Conservation (phyloP, 1,284 basidiomycete species). For the Cryptococcus hybrid region DNA sequence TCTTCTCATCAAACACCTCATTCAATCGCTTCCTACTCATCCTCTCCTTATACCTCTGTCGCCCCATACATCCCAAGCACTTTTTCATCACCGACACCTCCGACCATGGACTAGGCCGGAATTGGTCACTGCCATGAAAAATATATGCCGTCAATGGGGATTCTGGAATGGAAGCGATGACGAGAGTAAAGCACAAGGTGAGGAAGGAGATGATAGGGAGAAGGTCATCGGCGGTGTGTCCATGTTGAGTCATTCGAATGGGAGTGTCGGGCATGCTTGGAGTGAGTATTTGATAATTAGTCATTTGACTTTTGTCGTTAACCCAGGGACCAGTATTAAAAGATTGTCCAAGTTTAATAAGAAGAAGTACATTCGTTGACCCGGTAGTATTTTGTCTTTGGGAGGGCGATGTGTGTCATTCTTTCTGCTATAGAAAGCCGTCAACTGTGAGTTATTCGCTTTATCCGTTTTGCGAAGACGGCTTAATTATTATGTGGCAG, state of each 20-base stretch:
- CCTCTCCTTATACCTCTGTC: slow-evolving; percentile 77
- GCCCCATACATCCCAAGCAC: slow-evolving; percentile 77
- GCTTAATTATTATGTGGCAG: neutral
- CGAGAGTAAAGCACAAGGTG: slow-evolving; percentile 19
- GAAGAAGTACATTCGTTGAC: slow-evolving; percentile 80
- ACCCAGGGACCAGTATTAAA: slow-evolving; percentile 59
- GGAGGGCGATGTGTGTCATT: slow-evolving; percentile 89
- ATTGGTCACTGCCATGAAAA: slow-evolving; percentile 60
- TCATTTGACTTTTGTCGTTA: neutral
- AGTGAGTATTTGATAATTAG: slow-evolving; percentile 19
- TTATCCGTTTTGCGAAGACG: neutral
- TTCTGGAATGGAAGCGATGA: slow-evolving; percentile 51
- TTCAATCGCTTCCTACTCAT: slow-evolving; percentile 58
- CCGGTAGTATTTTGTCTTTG: slow-evolving; percentile 78
- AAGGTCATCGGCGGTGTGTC: slow-evolving; percentile 20
- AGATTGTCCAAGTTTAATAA: slow-evolving; percentile 63
- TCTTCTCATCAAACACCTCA: slow-evolving; percentile 47
- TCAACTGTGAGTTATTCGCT: slow-evolving; percentile 54
- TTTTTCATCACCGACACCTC: slow-evolving; percentile 72
- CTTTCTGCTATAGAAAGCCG: slow-evolving; percentile 72
- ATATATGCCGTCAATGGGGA: slow-evolving; percentile 61
- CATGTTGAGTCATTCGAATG: slow-evolving; percentile 81
- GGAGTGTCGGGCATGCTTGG: slow-evolving; percentile 48
- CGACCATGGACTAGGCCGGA: slow-evolving; percentile 65
- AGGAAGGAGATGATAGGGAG: slow-evolving; percentile 3